Evolutionary conservation across 192 early-diverging fungal genomes (phyloP).

Genomic region (Coemansia erecta): DNA sequence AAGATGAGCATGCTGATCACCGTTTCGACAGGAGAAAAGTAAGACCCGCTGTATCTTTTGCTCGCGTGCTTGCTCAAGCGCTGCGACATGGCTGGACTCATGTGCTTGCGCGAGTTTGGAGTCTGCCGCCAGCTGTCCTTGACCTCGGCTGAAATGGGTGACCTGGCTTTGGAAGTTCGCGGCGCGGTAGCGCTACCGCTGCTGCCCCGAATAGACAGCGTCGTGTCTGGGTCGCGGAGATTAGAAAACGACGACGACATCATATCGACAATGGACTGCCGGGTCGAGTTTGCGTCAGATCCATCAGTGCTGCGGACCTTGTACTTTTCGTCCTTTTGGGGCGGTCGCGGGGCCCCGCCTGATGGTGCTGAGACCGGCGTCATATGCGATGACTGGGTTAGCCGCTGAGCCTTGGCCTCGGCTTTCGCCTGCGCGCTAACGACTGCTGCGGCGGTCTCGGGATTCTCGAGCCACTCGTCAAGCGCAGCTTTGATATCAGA

Average conservation of each 20-base stretch:
- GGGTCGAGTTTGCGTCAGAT: conserved; percentile 5
- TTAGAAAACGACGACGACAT: conserved; percentile 25
- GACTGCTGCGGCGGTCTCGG: conserved; percentile 8
- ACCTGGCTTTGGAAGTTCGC: conserved; percentile 10
- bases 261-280: conserved; percentile 19
- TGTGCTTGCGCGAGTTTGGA: conserved; percentile 30
- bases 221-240: conserved; percentile 16
- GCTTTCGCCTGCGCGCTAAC: background rate
- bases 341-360: background rate
- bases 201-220: conserved; percentile 11
- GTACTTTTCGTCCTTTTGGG: background rate
- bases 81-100: conserved; percentile 24
- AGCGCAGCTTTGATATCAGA: conserved; percentile 39
- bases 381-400: background rate
- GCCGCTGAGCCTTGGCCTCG: background rate
- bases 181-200: conserved; percentile 3
- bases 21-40: conserved; percentile 62
- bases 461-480: conserved; percentile 46
- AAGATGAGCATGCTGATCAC: conserved; percentile 83
- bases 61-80: conserved; percentile 35
- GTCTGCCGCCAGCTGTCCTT: conserved; percentile 39
- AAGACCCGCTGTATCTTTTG: conserved; percentile 43
- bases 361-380: background rate
- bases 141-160: conserved; percentile 18
- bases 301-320: conserved; percentile 4